A percentile compares a stretch with the other conserved stretches of the same genome.
phyloP scores from a whole-genome alignment of 2,329 filamentous ascomycete species.

The Arthrobotrys pseudoclavata region DNA sequence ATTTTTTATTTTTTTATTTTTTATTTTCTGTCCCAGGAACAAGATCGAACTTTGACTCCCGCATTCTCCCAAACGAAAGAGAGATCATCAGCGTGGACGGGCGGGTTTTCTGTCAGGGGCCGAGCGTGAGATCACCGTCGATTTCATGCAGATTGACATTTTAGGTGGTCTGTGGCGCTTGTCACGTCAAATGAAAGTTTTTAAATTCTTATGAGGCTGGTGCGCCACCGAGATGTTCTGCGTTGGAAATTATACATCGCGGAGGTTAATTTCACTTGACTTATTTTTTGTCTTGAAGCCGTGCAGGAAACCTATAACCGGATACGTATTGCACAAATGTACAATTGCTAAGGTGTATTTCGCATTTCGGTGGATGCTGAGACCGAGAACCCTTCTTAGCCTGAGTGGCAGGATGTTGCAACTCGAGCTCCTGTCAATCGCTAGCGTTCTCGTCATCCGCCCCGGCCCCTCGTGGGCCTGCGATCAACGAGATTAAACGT shows the following conservation, averaged over 20 bases:
- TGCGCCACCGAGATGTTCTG: conserved; percentile 2
- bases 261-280: conserved; percentile 2
- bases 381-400: not conserved
- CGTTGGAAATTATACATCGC: conserved; percentile 4
- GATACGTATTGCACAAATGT: not conserved
- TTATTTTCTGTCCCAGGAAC: conserved; percentile 9
- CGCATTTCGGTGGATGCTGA: not conserved
- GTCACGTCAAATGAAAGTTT: conserved; percentile 25
- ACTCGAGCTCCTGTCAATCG: conserved; percentile 21
- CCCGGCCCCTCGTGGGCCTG: conserved; percentile 5
- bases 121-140: conserved; percentile 8
- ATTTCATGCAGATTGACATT: conserved; percentile 14
- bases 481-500: conserved; percentile 24
- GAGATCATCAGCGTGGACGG: conserved; percentile 17
- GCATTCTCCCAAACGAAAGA: conserved; percentile 22
- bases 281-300: not conserved
- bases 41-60: conserved; percentile 26
- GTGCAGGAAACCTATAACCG: not conserved
- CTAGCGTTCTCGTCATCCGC: conserved; percentile 19
- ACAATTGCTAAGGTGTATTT: not conserved
- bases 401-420: not conserved
- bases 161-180: conserved; percentile 25
- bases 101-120: conserved; percentile 32
- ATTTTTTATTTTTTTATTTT: conserved; percentile 5
- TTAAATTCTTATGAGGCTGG: conserved; percentile 20